Base-by-base conservation (phyloP, 345 rosid species). In the Corchorus olitorius region DNA sequence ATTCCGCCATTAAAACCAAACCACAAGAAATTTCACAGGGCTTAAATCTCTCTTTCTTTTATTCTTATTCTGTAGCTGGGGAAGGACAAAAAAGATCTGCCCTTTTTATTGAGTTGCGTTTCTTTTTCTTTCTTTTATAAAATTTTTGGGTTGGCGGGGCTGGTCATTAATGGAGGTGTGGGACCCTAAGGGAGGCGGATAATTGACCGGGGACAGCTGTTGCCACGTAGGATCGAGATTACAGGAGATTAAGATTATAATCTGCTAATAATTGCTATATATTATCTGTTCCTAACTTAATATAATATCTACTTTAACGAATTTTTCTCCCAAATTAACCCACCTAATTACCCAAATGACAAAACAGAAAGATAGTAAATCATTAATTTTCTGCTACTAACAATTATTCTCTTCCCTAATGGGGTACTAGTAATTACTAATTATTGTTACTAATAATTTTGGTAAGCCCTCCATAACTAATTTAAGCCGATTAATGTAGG, bases 1-100 rank as follows among this genome's bases (percentile, higher is more conserved):
- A 74, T 39, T 84, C 88, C 84, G 85, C 89, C 97, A 88, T 91
- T 83, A 76, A 75, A 39, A 35, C 76, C 61, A 52, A 74, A 74
- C 60, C 12, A 0, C 49, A 14, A 13, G 77, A 74, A 43, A 74
- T 34, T 34, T 61, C 43, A n/a, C 50, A 35, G 62, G 13, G 2
- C 75, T 39, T 37, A 27, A 27, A 27, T 27, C 62, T 70, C 33
- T 35, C 22, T 9, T 10, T 10, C 2, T 9, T 41, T 13, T 8
- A 6, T 46, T 12, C 41, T 56, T 39, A 6, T 14, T 56, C 50
- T 48, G 27, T 17, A 35, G 5, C 16, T 0, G 10, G 10, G 0
- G 39, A 45, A 16, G 58, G 43, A 13, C 16, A 34, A 34, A 62
- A 61, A 74, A 3, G 19, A 34, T 17, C 49, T 48, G 35, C 48